Evolutionary conservation across 495 filamentous ascomycete genomes (phyloP).

Genomic region (Xylaria curta): DNA sequence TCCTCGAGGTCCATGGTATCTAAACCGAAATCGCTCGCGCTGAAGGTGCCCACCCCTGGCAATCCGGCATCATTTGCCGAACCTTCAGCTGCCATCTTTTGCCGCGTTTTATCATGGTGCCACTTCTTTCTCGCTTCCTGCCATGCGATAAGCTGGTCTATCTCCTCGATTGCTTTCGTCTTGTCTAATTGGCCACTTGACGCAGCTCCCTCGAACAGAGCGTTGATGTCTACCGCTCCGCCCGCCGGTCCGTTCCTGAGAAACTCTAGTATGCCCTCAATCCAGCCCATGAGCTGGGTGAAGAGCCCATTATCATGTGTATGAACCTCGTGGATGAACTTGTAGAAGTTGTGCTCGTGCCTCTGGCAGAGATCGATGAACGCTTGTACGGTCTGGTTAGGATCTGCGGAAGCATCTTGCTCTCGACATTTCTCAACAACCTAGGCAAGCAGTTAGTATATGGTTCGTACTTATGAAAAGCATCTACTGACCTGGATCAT

Average conservation of each 20-base stretch:
- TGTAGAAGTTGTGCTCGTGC: conserved; percentile 97
- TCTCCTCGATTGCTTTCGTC: conserved; percentile 75
- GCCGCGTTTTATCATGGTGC: conserved; percentile 96
- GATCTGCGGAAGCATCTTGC: conserved; percentile 91
- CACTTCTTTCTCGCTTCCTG: conserved; percentile 93
- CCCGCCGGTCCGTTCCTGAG: conserved; percentile 81
- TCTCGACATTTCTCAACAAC: conserved; percentile 89
- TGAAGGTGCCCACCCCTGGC: conserved; percentile 64
- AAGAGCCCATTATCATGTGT: conserved; percentile 98
- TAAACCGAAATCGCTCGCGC: conserved; percentile 83
- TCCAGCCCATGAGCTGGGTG: conserved; percentile 93
- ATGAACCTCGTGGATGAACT: conserved; percentile 97
- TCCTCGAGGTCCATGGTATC: conserved; percentile 87
- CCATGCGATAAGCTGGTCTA: conserved; percentile 87
- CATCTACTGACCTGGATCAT: conserved; percentile 65
- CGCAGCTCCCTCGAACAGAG: conserved; percentile 79
- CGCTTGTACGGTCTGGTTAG: conserved; percentile 97
- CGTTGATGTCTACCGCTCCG: conserved; percentile 89
- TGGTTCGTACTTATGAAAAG: neutral
- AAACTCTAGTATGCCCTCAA: conserved; percentile 96
- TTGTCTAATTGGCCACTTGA: conserved; percentile 71
- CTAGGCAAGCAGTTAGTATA: conserved; percentile 34
- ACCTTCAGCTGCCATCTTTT: conserved; percentile 96
- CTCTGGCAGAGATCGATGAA: conserved; percentile 97
- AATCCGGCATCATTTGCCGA: conserved; percentile 48